phyloP scores from a whole-genome alignment of 306 rosid genomes.

The Glycine soja region DNA sequence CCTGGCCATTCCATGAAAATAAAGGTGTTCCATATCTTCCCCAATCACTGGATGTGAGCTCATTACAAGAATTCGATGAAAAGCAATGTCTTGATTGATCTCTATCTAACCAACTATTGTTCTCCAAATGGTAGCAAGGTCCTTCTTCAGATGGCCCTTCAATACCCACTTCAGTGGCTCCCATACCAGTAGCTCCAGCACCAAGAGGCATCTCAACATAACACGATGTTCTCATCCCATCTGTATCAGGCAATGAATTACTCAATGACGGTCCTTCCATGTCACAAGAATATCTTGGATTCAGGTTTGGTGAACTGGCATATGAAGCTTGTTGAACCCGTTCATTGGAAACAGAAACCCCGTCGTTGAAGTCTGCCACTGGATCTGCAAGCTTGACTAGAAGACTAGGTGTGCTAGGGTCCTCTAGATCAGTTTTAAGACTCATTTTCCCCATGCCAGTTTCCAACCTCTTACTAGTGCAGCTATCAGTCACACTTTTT shows the following conservation, averaged over 20 bases:
- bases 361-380: slow-evolving; percentile 65
- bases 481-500: slow-evolving; percentile 56
- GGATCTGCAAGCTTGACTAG: slow-evolving; percentile 74
- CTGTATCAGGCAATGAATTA: slow-evolving; percentile 58
- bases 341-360: slow-evolving; percentile 64
- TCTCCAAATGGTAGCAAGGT: slow-evolving; percentile 72
- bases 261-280: slow-evolving; percentile 70
- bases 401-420: slow-evolving; percentile 56
- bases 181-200: slow-evolving; percentile 65
- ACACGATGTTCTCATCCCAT: slow-evolving; percentile 64
- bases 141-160: slow-evolving; percentile 97
- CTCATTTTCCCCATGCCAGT: slow-evolving; percentile 66
- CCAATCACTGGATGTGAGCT: slow-evolving; percentile 75
- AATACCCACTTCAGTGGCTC: slow-evolving; percentile 64
- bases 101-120: slow-evolving; percentile 67
- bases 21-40: slow-evolving; percentile 79
- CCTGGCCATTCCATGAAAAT: slow-evolving; percentile 88
- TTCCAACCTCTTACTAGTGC: slow-evolving; percentile 63
- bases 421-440: slow-evolving; percentile 65
- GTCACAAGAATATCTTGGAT: slow-evolving; percentile 68
- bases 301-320: slow-evolving; percentile 60
- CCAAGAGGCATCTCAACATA: slow-evolving; percentile 66
- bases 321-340: slow-evolving; percentile 61
- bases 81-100: slow-evolving; percentile 78
- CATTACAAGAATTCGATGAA: slow-evolving; percentile 68